Percentiles rank a stretch among this genome's conserved stretches.
phyloP scores from a whole-genome alignment of 768 basidiomycete genomes.

The Dioszegia aurantiaca region DNA sequence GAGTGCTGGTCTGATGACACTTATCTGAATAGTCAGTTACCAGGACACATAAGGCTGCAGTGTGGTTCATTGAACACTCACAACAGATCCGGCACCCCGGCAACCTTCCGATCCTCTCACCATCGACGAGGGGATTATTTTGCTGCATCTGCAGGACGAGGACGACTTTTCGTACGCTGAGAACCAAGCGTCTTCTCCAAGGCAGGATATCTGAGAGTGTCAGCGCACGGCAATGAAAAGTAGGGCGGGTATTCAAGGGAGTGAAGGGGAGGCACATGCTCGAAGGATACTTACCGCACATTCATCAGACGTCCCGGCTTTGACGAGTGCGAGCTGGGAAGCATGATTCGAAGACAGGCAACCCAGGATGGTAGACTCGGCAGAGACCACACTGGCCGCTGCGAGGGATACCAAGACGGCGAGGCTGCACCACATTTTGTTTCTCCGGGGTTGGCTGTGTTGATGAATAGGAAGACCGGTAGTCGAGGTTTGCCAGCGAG shows the following conservation, averaged over 20 bases:
- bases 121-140: constrained; percentile 1
- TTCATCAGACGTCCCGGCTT: constrained; percentile 6
- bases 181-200: constrained; percentile 5
- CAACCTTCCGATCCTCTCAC: constrained; percentile 5
- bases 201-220: constrained; percentile 1
- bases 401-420: constrained; percentile 2
- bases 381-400: background rate
- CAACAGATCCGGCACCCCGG: background rate
- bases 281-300: constrained; percentile 5
- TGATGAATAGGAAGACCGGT: background rate
- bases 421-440: constrained; percentile 7
- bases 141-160: constrained; percentile 1
- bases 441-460: background rate
- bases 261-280: too few species aligned
- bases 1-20: constrained; percentile 8
- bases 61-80: too few species aligned
- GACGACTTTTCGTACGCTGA: constrained; percentile 1
- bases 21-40: constrained; percentile 4
- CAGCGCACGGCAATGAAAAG: too few species aligned
- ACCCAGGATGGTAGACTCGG: constrained; percentile 10
- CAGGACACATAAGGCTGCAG: too few species aligned
- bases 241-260: too few species aligned
- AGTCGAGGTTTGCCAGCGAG: too few species aligned
- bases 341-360: background rate
- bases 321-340: background rate